Conservation (phyloP, 768 basidiomycete species). For the Lactifluus hygrophoroides region DNA sequence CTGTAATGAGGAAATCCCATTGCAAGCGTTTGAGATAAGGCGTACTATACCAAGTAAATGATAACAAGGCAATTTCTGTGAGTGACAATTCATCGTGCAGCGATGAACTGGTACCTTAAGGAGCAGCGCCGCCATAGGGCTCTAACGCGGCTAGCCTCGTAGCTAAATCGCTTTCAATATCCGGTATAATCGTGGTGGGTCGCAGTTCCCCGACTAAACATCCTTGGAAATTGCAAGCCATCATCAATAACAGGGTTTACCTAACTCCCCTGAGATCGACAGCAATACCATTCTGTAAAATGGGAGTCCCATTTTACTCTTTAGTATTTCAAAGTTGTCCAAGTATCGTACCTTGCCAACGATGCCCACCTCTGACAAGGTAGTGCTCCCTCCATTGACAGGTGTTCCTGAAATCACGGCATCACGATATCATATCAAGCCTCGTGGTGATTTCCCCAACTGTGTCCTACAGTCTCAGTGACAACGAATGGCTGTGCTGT, state of each 20-base stretch:
- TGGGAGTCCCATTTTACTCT: no score
- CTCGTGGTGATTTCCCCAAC: conserved; percentile 6
- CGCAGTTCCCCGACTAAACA: background rate
- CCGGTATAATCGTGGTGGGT: background rate
- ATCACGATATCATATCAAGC: background rate
- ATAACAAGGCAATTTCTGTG: background rate
- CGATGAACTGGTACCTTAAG: background rate
- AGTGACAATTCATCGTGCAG: background rate
- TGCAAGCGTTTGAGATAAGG: conserved; percentile 1
- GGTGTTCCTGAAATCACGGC: conserved; percentile 3
- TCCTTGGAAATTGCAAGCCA: no score
- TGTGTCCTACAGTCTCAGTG: background rate
- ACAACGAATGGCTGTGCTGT: background rate
- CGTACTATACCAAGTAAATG: background rate
- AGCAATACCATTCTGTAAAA: background rate
- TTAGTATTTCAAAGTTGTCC: background rate
- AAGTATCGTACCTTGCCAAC: conserved; percentile 9
- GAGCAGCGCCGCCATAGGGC: background rate
- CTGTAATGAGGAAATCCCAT: background rate
- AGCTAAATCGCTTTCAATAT: background rate
- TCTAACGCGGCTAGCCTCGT: conserved; percentile 4
- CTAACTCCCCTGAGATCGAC: background rate
- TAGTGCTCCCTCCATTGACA: background rate
- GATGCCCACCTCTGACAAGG: background rate
- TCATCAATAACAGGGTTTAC: background rate